These are phyloP conservation scores for Orbilia brochopaga DNA, from an alignment of 2,329 filamentous ascomycete species.

Conservation along the genomic window DNA sequence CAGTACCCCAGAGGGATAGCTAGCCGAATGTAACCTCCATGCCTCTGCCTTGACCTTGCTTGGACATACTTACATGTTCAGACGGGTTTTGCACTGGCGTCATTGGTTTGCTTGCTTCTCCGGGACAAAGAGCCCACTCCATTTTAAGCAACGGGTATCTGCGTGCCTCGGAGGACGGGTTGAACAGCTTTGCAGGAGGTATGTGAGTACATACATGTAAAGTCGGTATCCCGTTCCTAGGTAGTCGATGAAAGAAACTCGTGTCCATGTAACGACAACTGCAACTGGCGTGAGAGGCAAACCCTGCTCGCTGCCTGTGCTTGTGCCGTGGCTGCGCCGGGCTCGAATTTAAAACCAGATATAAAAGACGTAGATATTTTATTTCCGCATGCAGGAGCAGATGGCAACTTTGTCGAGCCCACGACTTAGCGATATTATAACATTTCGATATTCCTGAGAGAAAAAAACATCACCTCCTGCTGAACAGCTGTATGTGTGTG, in stretches of 20 bases:
- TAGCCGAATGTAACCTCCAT: slow-evolving; percentile 51
- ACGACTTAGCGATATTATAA: not conserved
- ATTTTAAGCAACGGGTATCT: slow-evolving; percentile 48
- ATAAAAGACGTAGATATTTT: not conserved
- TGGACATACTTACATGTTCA: slow-evolving; percentile 15
- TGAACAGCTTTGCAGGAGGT: not conserved
- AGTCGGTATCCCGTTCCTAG: not conserved
- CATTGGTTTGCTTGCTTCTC: slow-evolving; percentile 39
- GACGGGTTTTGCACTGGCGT: slow-evolving; percentile 25
- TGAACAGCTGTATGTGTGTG: too few relatives aligned
- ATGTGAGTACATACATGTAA: not conserved
- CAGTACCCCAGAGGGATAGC: slow-evolving; percentile 14
- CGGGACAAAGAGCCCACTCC: slow-evolving; percentile 33
- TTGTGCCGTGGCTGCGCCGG: slow-evolving; percentile 1
- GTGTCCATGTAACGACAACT: slow-evolving; percentile 11
- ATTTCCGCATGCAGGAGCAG: not conserved
- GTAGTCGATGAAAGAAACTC: not conserved
- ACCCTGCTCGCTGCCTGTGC: not conserved
- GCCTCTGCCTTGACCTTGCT: slow-evolving; percentile 28
- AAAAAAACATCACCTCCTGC: too few relatives aligned
- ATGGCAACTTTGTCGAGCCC: not conserved
- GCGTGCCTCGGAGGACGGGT: slow-evolving; percentile 10
- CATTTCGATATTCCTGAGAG: not conserved
- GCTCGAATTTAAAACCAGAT: not conserved
- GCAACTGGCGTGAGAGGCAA: not conserved